phyloP scores from a whole-genome alignment of 2,329 filamentous ascomycete species.

The Aspergillus sp. region DNA sequence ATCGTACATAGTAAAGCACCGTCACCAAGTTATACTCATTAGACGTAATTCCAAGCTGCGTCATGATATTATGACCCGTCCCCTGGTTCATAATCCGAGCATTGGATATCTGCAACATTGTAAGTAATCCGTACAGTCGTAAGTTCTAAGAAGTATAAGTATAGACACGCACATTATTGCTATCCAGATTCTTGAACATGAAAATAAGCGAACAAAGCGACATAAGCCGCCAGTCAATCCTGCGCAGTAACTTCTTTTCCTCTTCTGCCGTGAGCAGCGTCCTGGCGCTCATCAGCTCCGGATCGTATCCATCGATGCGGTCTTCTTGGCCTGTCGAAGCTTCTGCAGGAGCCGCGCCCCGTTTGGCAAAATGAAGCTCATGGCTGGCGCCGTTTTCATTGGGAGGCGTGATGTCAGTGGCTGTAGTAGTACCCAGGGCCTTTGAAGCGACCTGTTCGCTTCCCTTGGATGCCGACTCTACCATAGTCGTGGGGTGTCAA shows the following conservation, averaged over 20 bases:
- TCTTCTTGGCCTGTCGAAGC: conserved; percentile 13
- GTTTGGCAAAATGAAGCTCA: conserved; percentile 20
- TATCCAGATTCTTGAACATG: conserved; percentile 32
- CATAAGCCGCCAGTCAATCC: conserved; percentile 47
- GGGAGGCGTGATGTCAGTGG: neutral
- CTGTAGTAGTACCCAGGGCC: neutral
- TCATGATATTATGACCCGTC: conserved; percentile 27
- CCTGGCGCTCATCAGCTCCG: conserved; percentile 31
- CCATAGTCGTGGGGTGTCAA: neutral
- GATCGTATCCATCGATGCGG: conserved; percentile 29
- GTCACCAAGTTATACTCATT: conserved; percentile 36
- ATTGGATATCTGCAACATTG: conserved; percentile 28
- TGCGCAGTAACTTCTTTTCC: conserved; percentile 46
- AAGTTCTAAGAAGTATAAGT: neutral
- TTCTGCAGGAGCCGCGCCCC: conserved; percentile 18
- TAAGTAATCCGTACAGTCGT: neutral
- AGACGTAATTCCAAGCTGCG: conserved; percentile 28
- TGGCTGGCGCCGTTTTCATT: neutral
- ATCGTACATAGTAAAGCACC: conserved; percentile 36
- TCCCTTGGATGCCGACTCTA: neutral
- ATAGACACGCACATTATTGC: conserved; percentile 25
- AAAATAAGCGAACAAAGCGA: conserved; percentile 38
- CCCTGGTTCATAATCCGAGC: conserved; percentile 38
- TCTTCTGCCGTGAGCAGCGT: conserved; percentile 40
- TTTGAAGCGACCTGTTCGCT: neutral